phyloP scores from a whole-genome alignment of 768 basidiomycete species.

The Mycena haematopus region DNA sequence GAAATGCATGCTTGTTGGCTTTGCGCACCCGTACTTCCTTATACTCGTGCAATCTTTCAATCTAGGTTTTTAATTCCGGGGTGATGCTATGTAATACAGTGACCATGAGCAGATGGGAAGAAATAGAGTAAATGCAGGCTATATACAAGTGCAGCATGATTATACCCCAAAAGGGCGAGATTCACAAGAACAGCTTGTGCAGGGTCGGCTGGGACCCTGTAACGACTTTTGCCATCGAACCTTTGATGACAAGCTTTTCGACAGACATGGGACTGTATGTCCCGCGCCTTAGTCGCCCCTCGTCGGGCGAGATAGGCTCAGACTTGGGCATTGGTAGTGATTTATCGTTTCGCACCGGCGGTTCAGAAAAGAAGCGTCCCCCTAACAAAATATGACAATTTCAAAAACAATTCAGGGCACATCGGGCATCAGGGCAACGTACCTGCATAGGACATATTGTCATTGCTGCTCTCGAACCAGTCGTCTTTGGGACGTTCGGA shows the following conservation, averaged over 20 bases:
- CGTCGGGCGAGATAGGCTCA: constrained; percentile 46
- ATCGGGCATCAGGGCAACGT: constrained; percentile 21
- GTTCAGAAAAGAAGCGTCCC: constrained; percentile 23
- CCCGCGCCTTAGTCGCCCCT: constrained; percentile 49
- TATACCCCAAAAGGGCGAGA: too few relatives aligned
- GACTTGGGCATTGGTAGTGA: constrained; percentile 41
- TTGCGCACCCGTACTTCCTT: too few relatives aligned
- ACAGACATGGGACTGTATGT: constrained; percentile 44
- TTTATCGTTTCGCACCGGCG: constrained; percentile 26
- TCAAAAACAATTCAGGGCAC: background rate
- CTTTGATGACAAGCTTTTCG: constrained; percentile 59
- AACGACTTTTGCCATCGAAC: constrained; percentile 61
- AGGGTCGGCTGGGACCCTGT: constrained; percentile 37
- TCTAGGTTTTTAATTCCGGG: too few relatives aligned
- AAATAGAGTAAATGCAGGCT: constrained; percentile 7
- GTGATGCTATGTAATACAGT: too few relatives aligned
- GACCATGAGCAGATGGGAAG: too few relatives aligned
- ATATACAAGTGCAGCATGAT: constrained; percentile 18
- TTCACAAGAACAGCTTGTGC: constrained; percentile 36
- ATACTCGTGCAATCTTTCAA: too few relatives aligned
- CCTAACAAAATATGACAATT: constrained; percentile 8
- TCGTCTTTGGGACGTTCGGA: constrained; percentile 64
- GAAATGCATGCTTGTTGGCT: too few relatives aligned
- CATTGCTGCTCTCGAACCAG: constrained; percentile 67
- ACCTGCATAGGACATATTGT: constrained; percentile 64